Percentiles rank a stretch among this genome's conserved stretches.
phyloP scores from a whole-genome alignment of 2,329 filamentous ascomycete species.

The Colletotrichum cereale region DNA sequence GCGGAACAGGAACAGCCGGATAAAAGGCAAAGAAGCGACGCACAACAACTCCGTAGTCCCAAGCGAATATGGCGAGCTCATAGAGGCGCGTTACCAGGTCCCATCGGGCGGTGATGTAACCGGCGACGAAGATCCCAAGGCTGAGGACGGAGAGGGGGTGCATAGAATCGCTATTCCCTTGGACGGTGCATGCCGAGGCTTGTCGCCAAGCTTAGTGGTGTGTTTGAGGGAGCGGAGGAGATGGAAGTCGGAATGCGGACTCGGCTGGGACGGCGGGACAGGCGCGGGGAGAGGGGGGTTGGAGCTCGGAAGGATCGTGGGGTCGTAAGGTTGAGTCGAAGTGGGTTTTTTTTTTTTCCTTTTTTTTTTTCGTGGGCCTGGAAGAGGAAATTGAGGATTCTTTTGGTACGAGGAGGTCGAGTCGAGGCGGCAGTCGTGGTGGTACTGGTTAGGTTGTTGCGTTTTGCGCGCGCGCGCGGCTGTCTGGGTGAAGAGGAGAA shows the following conservation, averaged over 20 bases:
- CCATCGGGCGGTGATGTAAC: conserved; percentile 99
- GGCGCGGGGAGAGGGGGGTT: conserved; percentile 17
- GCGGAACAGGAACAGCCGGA: background rate
- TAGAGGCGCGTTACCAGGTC: conserved; percentile 96
- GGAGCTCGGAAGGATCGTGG: conserved; percentile 20
- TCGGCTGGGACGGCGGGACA: conserved; percentile 24
- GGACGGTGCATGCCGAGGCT: conserved; percentile 59
- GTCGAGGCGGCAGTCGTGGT: background rate
- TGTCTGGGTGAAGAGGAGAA: conserved; percentile 23
- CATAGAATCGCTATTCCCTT: conserved; percentile 74
- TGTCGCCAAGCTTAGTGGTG: conserved; percentile 35
- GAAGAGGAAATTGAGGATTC: background rate
- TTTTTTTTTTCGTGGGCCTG: conserved; percentile 1
- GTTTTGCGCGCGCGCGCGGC: conserved; percentile 4
- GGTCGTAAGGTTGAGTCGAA: conserved; percentile 11
- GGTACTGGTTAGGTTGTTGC: conserved; percentile 17
- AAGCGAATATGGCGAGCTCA: conserved; percentile 96
- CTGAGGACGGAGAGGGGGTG: conserved; percentile 98
- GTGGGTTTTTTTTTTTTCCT: background rate
- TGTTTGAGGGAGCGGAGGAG: conserved; percentile 14
- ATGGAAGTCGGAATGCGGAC: conserved; percentile 27
- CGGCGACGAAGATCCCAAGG: conserved; percentile 98
- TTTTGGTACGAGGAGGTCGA: background rate
- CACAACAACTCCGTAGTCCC: conserved; percentile 98
- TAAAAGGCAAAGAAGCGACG: conserved; percentile 49